Base-by-base conservation (phyloP, 2,329 filamentous ascomycete genomes). In the Lithohypha guttulata region DNA sequence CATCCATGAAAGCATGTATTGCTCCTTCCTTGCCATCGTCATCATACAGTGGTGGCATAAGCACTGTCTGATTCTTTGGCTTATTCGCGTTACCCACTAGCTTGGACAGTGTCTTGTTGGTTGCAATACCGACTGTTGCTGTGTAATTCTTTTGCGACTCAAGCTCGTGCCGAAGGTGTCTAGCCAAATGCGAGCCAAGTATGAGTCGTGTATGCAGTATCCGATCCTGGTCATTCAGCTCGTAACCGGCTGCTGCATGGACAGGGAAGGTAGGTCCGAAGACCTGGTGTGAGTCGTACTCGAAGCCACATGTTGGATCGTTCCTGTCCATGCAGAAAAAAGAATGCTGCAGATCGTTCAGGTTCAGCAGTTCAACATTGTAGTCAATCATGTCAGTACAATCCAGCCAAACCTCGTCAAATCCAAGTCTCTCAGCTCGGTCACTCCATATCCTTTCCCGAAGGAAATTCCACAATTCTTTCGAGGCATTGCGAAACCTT, bases 381-480 rank as follows among this genome's bases (percentile, higher is more conserved):
- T 87, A 93, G 29, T 81, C 73, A 40, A 96, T 66, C 48, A 95
- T 77, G 47, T 93, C 84, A 6, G 84, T 89, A 29, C 89, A 82
- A 54, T 96, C 85, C 61, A 84, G 60, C 79, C 67, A 49, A 34
- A 93, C 79, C 66, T 96, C 91, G 57, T 96, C 91, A 48, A 96
- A 84, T 0, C 91, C 89, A 19, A 96, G 64, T 15, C 81, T 74
- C 61, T 96, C 87, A 2, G 80, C 79, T 45, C 76, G 81, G 22
- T 68, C 68, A 46, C 77, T 84, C 86, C 86, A 95, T 0, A 83
- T 79, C 53, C 81, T 80, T 11, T 69, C 65, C 42, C 75, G 74
- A 37, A 95, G 65, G 49, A 87, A 81, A 21, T 69, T 64, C 60
- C 84, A 93, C 3, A 94, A 68, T 30, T 69, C 67, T 62, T 95